Evolutionary conservation across 805 yeast genomes (phyloP).

Genomic region (Saccharomyces kudriavzevii): DNA sequence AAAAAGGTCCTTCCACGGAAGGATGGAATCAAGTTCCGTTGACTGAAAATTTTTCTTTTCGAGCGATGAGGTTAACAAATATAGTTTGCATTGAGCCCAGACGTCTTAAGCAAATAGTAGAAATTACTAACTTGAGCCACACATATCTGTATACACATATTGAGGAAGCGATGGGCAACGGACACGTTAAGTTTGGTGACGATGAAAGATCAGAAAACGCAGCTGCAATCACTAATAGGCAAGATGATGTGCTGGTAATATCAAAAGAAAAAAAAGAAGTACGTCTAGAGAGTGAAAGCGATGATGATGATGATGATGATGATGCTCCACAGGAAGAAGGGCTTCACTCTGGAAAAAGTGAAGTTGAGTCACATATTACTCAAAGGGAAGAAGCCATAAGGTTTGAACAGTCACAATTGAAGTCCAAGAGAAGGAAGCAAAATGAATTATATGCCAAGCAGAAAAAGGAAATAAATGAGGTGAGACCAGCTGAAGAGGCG

Average conservation of each 20-base stretch:
- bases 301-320: constrained; percentile 37
- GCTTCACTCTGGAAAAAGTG: constrained; percentile 21
- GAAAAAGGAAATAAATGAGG: constrained; percentile 5
- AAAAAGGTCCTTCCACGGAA: not conserved
- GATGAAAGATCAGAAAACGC: constrained; percentile 8
- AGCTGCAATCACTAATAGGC: constrained; percentile 6
- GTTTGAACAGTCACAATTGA: constrained; percentile 21
- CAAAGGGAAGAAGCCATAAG: constrained; percentile 22
- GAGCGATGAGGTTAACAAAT: not conserved
- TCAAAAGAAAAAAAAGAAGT: constrained; percentile 2
- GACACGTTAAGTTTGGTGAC: constrained; percentile 22
- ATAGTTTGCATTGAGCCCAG: not conserved
- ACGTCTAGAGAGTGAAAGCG: constrained; percentile 19
- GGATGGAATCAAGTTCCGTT: not conserved
- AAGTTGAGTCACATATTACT: constrained; percentile 20
- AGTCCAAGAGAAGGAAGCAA: constrained; percentile 30
- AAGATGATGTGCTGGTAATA: constrained; percentile 5
- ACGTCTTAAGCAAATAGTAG: not conserved
- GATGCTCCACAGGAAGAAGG: constrained; percentile 49
- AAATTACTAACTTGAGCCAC: not conserved
- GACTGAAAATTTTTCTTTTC: not conserved
- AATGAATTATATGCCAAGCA: constrained; percentile 26
- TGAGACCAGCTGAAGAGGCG: constrained; percentile 15
- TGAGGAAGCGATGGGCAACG: constrained; percentile 5
- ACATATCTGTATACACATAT: not conserved